These are phyloP conservation scores for Globisporangium spiculum DNA, from an alignment of 352 stramenopile genomes.

Conservation along the genomic window DNA sequence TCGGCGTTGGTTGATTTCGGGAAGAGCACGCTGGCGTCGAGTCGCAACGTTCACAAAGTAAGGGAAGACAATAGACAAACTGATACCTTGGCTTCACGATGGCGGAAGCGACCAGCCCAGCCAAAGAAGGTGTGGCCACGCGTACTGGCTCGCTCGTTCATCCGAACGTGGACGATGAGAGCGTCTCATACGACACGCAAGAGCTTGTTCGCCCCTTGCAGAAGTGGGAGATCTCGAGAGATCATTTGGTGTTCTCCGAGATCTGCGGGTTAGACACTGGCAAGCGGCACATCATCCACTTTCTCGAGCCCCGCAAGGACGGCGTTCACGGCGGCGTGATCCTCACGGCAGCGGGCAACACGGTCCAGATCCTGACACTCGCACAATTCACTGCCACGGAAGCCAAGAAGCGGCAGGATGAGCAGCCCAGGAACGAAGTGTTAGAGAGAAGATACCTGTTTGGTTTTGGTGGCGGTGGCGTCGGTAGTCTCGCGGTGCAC, in stretches of 20 bases:
- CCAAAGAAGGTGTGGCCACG: neutral
- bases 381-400: conserved; percentile 14
- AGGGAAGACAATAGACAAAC: neutral
- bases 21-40: conserved; percentile 1
- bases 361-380: conserved; percentile 64
- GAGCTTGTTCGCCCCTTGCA: conserved; percentile 44
- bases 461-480: conserved; percentile 57
- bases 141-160: neutral
- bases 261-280: conserved; percentile 63
- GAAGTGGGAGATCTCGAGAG: conserved; percentile 73
- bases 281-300: conserved; percentile 68
- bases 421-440: conserved; percentile 14
- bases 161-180: conserved; percentile 15
- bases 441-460: conserved; percentile 56
- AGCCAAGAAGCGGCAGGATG: conserved; percentile 13
- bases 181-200: conserved; percentile 22
- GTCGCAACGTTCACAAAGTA: neutral
- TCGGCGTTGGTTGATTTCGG: neutral
- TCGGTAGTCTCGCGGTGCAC: conserved; percentile 73
- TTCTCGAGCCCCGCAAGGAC: conserved; percentile 40
- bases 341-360: conserved; percentile 70
- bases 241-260: conserved; percentile 64
- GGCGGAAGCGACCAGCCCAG: neutral
- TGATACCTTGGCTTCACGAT: conserved; percentile 2
- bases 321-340: conserved; percentile 52